Base-by-base conservation (phyloP, 1,284 basidiomycete species). In the Pisolithus thermaeus region DNA sequence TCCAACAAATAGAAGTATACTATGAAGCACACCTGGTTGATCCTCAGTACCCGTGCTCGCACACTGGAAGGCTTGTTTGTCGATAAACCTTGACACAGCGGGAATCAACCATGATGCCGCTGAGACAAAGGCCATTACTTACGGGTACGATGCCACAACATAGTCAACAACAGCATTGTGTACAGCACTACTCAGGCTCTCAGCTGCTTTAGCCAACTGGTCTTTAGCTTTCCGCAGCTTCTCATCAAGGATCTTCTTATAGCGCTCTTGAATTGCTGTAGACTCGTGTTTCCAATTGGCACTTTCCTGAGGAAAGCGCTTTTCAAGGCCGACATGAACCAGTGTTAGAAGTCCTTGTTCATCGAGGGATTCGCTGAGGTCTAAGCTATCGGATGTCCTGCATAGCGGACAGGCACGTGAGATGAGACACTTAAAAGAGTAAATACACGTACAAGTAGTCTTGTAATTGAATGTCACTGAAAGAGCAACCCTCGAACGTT, bases 141-240 rank as follows among this genome's bases (percentile, higher is more conserved):
- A 71, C 70, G 64, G 61, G 51, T 63, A 71, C 3, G 56, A 4
- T 16, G n/a, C 16, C n/a, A 55, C 3, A 0, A 60, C 50, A 8
- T 54, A 41, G 7, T 69, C 61, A 7, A 66, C 16, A 16, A 61
- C 50, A 7, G 46, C 57, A 36, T 61, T 60, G 23, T 59, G 65
- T 9, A 70, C 1, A 7, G 56, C 49, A 9, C 58, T 53, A 36
- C 39, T 41, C 0, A 61, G 40, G 1, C 41, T 2, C 1, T 56
- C 39, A 6, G 23, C 5, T 1, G 57, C 57, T 20, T 22, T 44
- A 8, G 11, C 16, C 0, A 35, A 12, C 32, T 35, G 12, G 3
- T 35, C 32, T 35, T 8, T 38, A 2, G n/a, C 40, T 7, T 32
- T 44, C 3, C 4, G 42, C 12, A 35, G 45, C 0, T 51, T 55